These are phyloP conservation scores for Lasiodiplodia theobromae DNA, from an alignment of 2,329 filamentous ascomycete species.

Conservation along the genomic window DNA sequence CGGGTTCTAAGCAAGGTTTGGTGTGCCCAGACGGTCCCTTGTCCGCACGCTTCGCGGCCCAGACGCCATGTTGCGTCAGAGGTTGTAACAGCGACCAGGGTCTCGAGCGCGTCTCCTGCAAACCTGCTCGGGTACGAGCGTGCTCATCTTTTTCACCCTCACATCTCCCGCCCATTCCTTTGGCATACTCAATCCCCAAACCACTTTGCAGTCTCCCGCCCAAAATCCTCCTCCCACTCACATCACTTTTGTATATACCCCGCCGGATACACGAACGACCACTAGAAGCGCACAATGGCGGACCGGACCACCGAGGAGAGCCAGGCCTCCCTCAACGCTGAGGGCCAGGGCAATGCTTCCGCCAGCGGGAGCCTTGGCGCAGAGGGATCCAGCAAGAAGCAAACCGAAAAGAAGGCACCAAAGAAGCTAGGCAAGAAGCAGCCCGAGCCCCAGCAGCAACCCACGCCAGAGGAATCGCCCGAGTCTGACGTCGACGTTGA, in stretches of 20 bases:
- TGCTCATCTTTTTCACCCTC: slow-evolving; percentile 24
- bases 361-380: slow-evolving; percentile 31
- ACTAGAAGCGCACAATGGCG: slow-evolving; percentile 33
- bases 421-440: slow-evolving; percentile 58
- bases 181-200: neutral
- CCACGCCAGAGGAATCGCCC: slow-evolving; percentile 49
- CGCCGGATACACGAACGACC: neutral
- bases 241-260: slow-evolving; percentile 15
- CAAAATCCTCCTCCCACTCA: neutral
- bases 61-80: slow-evolving; percentile 30
- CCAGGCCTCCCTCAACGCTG: slow-evolving; percentile 36
- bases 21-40: slow-evolving; percentile 15
- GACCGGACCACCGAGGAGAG: slow-evolving; percentile 35
- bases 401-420: slow-evolving; percentile 56
- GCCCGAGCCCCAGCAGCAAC: slow-evolving; percentile 53
- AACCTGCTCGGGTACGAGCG: slow-evolving; percentile 26
- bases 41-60: slow-evolving; percentile 9
- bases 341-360: slow-evolving; percentile 38
- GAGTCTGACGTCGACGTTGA: slow-evolving; percentile 55
- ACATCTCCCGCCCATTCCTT: slow-evolving; percentile 13
- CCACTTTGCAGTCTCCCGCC: neutral
- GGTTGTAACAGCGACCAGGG: slow-evolving; percentile 21
- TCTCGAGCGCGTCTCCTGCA: slow-evolving; percentile 20
- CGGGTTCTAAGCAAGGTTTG: neutral
- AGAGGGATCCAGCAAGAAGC: slow-evolving; percentile 42